Base-by-base conservation (phyloP, 2,329 filamentous ascomycete species). In the Fusarium sp. region DNA sequence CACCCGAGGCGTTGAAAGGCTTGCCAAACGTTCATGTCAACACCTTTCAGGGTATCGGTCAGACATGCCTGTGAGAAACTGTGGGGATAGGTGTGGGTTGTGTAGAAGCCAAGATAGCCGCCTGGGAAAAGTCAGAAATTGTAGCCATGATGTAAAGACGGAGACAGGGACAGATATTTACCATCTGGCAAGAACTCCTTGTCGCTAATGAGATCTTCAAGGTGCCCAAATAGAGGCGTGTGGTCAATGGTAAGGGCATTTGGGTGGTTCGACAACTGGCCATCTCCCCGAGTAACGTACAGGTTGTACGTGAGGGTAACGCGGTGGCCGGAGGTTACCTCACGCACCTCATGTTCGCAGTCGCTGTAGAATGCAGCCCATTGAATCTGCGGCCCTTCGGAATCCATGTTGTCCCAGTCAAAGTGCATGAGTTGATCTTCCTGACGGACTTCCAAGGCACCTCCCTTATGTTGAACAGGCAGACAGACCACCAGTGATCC, bases 221-320 rank as follows among this genome's bases (percentile, higher is more conserved):
- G 41, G 7, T 56, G 20, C 25, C 10, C 10, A 16, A 39, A 64
- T 3, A 64, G 34, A 39, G 60, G 60, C 23, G 32, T 64, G 20
- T 54, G 32, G 27, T 23, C 13, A 23, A 56, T 16, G 32, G 41
- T 16, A 35, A 64, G 60, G 5, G 45, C 45, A 39, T 18, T 54
- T 32, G 60, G 60, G 11, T 64, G 30, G 18, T 35, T 56, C 25
- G 60, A 54, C 32, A 64, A 16, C 23, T 64, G 60, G 27, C 43
- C 45, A n/a, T 64, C 50, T 10, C 60, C 60, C 2, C 30, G 30
- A 41, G 60, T 56, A 23, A 54, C 45, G 23, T 57, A 52, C 60
- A 92, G 81, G 67, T 91, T 91, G 80, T 92, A 92, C 0, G 89
- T 92, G 25, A 92, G 77, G 0, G 79, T 81, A 14, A 80, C 86